Conservation (phyloP, 2,329 filamentous ascomycete genomes). For the Colletotrichum sp. region DNA sequence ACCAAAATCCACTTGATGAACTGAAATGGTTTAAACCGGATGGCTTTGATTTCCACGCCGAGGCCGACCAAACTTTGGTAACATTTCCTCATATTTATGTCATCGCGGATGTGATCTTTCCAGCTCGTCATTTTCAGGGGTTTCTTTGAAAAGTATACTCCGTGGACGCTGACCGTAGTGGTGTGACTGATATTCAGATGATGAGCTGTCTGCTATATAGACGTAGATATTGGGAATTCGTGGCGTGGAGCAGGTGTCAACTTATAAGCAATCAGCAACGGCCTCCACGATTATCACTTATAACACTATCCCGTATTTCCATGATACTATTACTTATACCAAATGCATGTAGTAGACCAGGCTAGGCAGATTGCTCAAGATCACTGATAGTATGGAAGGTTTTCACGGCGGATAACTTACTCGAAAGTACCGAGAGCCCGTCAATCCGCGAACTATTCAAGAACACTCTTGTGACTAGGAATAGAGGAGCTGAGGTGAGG, state of each 20-base stretch:
- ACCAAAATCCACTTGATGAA: too few species aligned
- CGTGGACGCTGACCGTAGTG: rapidly evolving
- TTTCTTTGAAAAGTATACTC: rapidly evolving
- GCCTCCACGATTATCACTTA: rapidly evolving
- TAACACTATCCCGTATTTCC: too few species aligned
- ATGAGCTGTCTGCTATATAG: not conserved
- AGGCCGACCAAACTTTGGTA: rapidly evolving
- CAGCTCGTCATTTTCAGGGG: not conserved
- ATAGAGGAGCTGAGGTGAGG: not conserved
- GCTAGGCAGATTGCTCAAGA: too few species aligned
- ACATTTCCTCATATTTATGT: not conserved
- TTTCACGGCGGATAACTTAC: too few species aligned
- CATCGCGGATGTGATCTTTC: not conserved
- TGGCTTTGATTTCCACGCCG: not conserved
- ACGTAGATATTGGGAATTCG: not conserved
- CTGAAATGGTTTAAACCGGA: too few species aligned
- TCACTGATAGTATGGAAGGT: too few species aligned
- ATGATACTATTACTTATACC: too few species aligned
- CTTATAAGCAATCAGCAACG: rapidly evolving
- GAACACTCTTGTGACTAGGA: rapidly evolving
- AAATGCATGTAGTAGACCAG: rapidly evolving
- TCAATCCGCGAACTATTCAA: too few species aligned
- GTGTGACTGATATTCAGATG: rapidly evolving
- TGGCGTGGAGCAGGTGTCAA: rapidly evolving
- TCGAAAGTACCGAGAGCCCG: too few species aligned